phyloP scores from a whole-genome alignment of 1,284 basidiomycete species.

The Pascua guehoae region DNA sequence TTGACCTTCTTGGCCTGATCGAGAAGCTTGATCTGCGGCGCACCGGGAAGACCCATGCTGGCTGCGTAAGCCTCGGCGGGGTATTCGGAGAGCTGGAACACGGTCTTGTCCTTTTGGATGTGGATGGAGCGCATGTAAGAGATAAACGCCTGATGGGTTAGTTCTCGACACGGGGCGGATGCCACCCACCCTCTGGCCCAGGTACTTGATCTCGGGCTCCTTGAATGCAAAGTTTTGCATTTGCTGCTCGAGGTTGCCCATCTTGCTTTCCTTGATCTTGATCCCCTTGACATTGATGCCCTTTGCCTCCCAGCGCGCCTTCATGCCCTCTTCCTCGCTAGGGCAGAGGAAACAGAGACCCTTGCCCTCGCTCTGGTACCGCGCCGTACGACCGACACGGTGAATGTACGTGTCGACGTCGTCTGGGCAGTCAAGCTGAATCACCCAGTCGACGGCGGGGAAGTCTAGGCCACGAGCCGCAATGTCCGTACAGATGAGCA shows the following conservation, averaged over 20 bases:
- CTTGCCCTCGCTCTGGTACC: constrained; percentile 88
- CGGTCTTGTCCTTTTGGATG: constrained; percentile 88
- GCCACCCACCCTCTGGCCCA: constrained; percentile 79
- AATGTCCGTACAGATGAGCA: constrained; percentile 94
- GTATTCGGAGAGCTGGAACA: constrained; percentile 81
- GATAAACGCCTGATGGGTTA: constrained; percentile 74
- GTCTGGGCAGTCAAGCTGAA: constrained; percentile 96
- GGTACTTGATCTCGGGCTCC: constrained; percentile 95
- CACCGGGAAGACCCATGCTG: constrained; percentile 86
- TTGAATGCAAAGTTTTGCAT: constrained; percentile 91
- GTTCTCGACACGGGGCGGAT: background rate
- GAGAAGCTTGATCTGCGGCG: constrained; percentile 89
- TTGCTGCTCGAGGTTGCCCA: constrained; percentile 78
- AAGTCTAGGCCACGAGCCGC: constrained; percentile 97
- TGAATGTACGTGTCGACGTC: constrained; percentile 99
- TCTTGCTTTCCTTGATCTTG: constrained; percentile 83
- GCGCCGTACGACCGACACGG: constrained; percentile 89
- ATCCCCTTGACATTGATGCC: constrained; percentile 74
- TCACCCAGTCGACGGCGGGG: constrained; percentile 93
- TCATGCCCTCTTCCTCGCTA: constrained; percentile 89
- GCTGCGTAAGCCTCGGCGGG: constrained; percentile 82
- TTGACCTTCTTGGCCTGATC: constrained; percentile 41
- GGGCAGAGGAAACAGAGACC: constrained; percentile 78
- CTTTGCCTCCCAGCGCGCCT: constrained; percentile 66
- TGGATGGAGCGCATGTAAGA: constrained; percentile 92